A percentile compares a stretch with the other conserved stretches of the same genome.
Evolutionary conservation across 257 asterid genomes (phyloP).

Genomic region (Solanum arcanum): DNA sequence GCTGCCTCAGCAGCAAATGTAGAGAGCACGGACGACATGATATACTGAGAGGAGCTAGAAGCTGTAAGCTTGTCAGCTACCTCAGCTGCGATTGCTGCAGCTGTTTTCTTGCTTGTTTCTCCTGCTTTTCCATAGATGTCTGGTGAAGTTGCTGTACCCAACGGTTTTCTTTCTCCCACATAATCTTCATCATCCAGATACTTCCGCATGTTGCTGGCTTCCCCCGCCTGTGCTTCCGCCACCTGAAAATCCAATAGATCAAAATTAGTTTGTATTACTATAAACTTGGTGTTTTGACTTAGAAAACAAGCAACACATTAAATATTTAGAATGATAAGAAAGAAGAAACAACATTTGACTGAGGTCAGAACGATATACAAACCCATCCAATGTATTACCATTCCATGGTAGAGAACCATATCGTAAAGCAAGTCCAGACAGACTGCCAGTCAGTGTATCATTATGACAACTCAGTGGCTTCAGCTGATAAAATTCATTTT

Average conservation of each 20-base stretch:
- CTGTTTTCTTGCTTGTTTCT: conserved; percentile 41
- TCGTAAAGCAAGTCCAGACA: background rate
- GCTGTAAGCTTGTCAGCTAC: conserved; percentile 84
- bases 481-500: background rate
- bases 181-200: conserved; percentile 41
- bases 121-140: conserved; percentile 21
- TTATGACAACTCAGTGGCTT: background rate
- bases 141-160: conserved; percentile 3
- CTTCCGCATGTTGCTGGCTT: conserved; percentile 45
- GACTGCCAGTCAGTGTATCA: background rate
- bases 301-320: background rate
- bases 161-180: conserved; percentile 29
- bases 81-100: conserved; percentile 80
- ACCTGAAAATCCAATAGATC: conserved; percentile 36
- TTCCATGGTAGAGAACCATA: background rate
- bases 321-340: background rate
- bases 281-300: background rate
- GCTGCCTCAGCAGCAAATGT: conserved; percentile 88
- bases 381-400: background rate
- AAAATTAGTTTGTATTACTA: background rate
- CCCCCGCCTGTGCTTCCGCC: conserved; percentile 67
- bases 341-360: background rate
- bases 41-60: conserved; percentile 79
- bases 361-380: background rate
- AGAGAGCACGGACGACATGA: conserved; percentile 82